A percentile compares a stretch with the other conserved stretches of the same genome.
phyloP scores from a whole-genome alignment of 768 basidiomycete species.

The Naganishia onofrii region DNA sequence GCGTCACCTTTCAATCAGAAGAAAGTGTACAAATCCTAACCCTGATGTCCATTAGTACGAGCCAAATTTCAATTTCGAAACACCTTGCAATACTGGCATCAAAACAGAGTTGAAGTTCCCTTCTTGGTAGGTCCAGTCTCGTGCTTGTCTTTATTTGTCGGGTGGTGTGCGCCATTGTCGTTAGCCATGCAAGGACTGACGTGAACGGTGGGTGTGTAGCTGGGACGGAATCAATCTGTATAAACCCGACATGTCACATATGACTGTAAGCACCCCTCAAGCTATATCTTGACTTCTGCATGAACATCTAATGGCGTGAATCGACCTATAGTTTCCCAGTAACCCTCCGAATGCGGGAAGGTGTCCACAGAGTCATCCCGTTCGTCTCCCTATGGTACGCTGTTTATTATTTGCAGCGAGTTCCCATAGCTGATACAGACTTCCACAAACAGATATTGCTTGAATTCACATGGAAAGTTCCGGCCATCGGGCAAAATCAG shows the following conservation, averaged over 20 bases:
- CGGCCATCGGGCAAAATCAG: slow-evolving; percentile 25
- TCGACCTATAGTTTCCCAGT: background rate
- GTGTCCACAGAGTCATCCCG: slow-evolving; percentile 43
- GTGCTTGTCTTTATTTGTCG: background rate
- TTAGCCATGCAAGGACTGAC: no score
- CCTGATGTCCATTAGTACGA: background rate
- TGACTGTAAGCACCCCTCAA: slow-evolving; percentile 20
- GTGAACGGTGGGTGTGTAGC: no score
- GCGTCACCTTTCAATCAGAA: background rate
- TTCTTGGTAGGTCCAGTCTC: background rate
- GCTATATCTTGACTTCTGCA: no score
- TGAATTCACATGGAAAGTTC: slow-evolving; percentile 42
- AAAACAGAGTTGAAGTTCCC: slow-evolving; percentile 36
- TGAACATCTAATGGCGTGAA: background rate
- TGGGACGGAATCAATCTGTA: slow-evolving; percentile 50
- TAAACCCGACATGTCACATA: slow-evolving; percentile 40
- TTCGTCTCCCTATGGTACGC: slow-evolving; percentile 39
- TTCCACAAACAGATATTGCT: slow-evolving; percentile 40
- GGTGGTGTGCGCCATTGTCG: no score
- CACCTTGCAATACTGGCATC: slow-evolving; percentile 39
- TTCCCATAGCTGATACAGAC: slow-evolving; percentile 32
- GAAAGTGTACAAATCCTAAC: background rate
- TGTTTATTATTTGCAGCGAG: background rate
- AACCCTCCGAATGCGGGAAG: slow-evolving; percentile 29
- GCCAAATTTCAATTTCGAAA: slow-evolving; percentile 39